A percentile compares a stretch with the other conserved stretches of the same genome.
These are phyloP conservation scores for Metarhizium album DNA, from an alignment of 2,329 filamentous ascomycete species.

Conservation along the genomic window DNA sequence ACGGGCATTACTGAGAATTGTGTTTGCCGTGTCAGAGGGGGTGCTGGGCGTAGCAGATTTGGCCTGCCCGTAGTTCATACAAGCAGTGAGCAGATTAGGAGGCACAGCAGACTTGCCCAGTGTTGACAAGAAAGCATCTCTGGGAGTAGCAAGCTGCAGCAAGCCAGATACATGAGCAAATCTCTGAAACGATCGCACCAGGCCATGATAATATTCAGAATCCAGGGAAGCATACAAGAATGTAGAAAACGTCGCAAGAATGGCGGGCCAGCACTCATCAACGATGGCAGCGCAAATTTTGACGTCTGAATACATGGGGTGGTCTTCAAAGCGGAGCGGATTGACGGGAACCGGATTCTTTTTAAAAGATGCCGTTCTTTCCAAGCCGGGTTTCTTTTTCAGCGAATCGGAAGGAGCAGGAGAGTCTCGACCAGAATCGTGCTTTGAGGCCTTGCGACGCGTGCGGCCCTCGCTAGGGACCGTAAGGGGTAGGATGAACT, in stretches of 20 bases:
- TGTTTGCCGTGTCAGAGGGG: slow-evolving; percentile 36
- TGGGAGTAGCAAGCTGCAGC: slow-evolving; percentile 69
- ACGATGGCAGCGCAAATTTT: slow-evolving; percentile 72
- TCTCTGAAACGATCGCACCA: slow-evolving; percentile 89
- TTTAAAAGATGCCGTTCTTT: slow-evolving; percentile 57
- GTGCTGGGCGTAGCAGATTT: slow-evolving; percentile 34
- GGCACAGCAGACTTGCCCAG: slow-evolving; percentile 89
- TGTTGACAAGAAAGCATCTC: slow-evolving; percentile 91
- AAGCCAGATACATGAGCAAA: slow-evolving; percentile 91
- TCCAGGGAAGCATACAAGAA: slow-evolving; percentile 89
- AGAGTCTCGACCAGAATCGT: slow-evolving; percentile 33
- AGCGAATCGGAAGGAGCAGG: slow-evolving; percentile 26
- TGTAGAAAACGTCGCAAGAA: slow-evolving; percentile 88
- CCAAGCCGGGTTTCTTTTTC: slow-evolving; percentile 26
- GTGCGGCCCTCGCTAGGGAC: slow-evolving; percentile 59
- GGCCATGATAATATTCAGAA: slow-evolving; percentile 82
- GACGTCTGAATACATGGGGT: slow-evolving; percentile 60
- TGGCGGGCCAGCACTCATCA: slow-evolving; percentile 88
- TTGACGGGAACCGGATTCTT: slow-evolving; percentile 75
- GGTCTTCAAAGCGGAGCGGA: slow-evolving; percentile 63
- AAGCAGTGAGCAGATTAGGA: slow-evolving; percentile 58
- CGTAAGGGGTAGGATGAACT: slow-evolving; percentile 84
- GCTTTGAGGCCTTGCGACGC: slow-evolving; percentile 37
- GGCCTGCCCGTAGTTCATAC: slow-evolving; percentile 37
- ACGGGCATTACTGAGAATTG: slow-evolving; percentile 61